phyloP scores from a whole-genome alignment of 495 filamentous ascomycete genomes.

The Penicillium dipodomyicola region DNA sequence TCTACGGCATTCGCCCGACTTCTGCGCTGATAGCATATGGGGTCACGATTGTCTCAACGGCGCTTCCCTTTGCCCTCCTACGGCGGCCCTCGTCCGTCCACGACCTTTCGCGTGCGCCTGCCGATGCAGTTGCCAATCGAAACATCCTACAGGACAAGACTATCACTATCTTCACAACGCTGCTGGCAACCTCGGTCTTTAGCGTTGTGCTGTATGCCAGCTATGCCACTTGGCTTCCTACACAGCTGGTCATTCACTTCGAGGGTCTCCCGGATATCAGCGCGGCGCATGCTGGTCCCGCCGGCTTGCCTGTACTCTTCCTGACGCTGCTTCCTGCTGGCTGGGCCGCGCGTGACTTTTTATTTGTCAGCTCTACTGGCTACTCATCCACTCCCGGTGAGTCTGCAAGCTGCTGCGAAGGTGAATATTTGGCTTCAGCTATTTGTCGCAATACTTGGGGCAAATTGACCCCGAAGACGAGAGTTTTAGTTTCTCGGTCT shows the following conservation, averaged over 20 bases:
- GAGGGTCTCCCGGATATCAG: slow-evolving; percentile 61
- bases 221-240: slow-evolving; percentile 63
- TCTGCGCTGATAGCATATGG: slow-evolving; percentile 55
- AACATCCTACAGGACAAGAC: slow-evolving; percentile 64
- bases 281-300: slow-evolving; percentile 57
- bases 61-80: slow-evolving; percentile 68
- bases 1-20: slow-evolving; percentile 63
- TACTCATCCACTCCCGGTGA: slow-evolving; percentile 48
- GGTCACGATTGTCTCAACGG: slow-evolving; percentile 64
- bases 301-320: slow-evolving; percentile 46
- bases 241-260: slow-evolving; percentile 67
- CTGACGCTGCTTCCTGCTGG: slow-evolving; percentile 61
- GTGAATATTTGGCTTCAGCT: slow-evolving; percentile 62
- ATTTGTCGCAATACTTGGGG: slow-evolving; percentile 48
- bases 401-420: slow-evolving; percentile 45
- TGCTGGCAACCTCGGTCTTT: slow-evolving; percentile 67
- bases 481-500: slow-evolving; percentile 63
- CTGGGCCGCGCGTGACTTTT: slow-evolving; percentile 64
- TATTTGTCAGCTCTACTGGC: slow-evolving; percentile 68
- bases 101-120: slow-evolving; percentile 47
- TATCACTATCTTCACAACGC: slow-evolving; percentile 60
- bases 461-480: slow-evolving; percentile 59
- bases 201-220: slow-evolving; percentile 61
- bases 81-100: slow-evolving; percentile 63
- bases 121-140: slow-evolving; percentile 55